Evolutionary conservation across 2,329 filamentous ascomycete species (phyloP).

Genomic region (Bipolaris victoriae): DNA sequence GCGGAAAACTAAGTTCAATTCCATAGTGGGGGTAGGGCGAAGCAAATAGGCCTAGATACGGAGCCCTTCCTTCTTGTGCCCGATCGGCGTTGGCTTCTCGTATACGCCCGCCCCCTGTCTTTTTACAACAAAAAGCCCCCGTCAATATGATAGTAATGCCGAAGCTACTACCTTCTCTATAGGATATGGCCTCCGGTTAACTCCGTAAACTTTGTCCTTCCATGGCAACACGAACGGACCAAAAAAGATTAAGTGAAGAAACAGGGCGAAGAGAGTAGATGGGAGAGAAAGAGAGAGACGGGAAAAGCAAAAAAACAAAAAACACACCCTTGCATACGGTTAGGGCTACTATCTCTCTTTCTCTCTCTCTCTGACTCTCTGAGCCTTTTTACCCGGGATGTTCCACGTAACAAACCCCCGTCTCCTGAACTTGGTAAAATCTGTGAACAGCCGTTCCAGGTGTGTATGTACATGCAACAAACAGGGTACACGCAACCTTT

Average conservation of each 20-base stretch:
- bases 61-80: background rate
- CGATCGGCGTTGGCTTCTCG: slow-evolving; percentile 1
- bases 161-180: background rate
- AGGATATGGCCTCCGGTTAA: too few relatives aligned
- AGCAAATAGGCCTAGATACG: background rate
- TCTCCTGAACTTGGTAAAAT: background rate
- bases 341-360: too few relatives aligned
- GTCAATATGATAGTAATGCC: slow-evolving; percentile 4
- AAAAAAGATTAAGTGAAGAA: too few relatives aligned
- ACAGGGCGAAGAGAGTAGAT: background rate
- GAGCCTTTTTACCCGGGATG: too few relatives aligned
- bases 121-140: background rate
- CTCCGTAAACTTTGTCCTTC: too few relatives aligned
- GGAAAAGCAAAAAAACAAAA: background rate
- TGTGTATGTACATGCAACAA: background rate
- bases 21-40: background rate
- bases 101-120: slow-evolving; percentile 4
- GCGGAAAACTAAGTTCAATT: slow-evolving; percentile 5
- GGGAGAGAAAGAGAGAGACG: background rate
- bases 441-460: slow-evolving; percentile 19
- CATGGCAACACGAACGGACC: too few relatives aligned
- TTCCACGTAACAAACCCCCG: background rate
- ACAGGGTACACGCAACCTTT: slow-evolving; percentile 2
- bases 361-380: too few relatives aligned
- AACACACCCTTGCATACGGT: background rate